Evolutionary conservation across 768 basidiomycete genomes (phyloP).

Genomic region (Auricularia auricula-judae): DNA sequence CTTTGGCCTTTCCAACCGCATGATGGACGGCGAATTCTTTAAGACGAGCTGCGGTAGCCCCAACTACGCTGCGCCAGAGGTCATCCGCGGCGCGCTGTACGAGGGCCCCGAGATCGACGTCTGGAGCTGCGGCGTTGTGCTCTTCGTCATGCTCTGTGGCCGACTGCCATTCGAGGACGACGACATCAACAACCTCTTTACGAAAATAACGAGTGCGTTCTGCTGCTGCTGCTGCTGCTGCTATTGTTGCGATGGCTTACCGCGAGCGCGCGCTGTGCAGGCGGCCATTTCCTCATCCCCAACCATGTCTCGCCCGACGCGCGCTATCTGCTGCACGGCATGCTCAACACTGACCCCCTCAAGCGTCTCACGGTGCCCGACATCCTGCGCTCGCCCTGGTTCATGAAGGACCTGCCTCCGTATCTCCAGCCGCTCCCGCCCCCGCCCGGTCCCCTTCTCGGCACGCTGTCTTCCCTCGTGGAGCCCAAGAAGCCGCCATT

Average conservation of each 20-base stretch:
- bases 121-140: constrained; percentile 97
- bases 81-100: constrained; percentile 90
- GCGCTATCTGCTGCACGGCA: constrained; percentile 64
- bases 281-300: constrained; percentile 81
- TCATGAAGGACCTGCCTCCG: constrained; percentile 69
- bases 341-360: constrained; percentile 91
- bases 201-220: constrained; percentile 78
- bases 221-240: no score
- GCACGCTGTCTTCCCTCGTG: constrained; percentile 61
- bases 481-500: constrained; percentile 61
- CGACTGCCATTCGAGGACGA: constrained; percentile 96
- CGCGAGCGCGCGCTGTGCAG: constrained; percentile 26
- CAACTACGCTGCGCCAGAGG: constrained; percentile 97
- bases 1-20: constrained; percentile 93
- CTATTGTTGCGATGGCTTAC: no score
- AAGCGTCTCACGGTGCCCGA: constrained; percentile 90
- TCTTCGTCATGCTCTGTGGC: constrained; percentile 96
- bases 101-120: constrained; percentile 98
- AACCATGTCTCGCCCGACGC: constrained; percentile 72
- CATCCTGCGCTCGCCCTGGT: constrained; percentile 86
- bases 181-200: constrained; percentile 83
- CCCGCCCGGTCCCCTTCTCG: constrained; percentile 64
- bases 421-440: constrained; percentile 82
- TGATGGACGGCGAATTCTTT: constrained; percentile 92
- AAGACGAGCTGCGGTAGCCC: constrained; percentile 97